Conservation (phyloP, 2,329 filamentous ascomycete species). For the Fusarium newnesense region DNA sequence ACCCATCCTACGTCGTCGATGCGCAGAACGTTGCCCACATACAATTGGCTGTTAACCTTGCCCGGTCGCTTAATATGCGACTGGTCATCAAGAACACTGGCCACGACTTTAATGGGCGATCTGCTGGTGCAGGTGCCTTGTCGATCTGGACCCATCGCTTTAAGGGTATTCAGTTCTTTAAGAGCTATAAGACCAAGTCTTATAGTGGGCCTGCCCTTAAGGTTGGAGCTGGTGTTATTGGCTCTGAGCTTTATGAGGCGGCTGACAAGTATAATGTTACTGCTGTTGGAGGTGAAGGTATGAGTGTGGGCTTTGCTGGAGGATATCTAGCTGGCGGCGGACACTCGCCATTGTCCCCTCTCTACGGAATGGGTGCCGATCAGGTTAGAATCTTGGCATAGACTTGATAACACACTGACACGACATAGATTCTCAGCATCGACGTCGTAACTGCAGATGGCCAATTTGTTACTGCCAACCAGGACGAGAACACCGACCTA, state of each 20-base stretch:
- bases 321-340: slow-evolving; percentile 38
- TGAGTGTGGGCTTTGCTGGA: slow-evolving; percentile 40
- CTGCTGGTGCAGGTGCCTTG: slow-evolving; percentile 66
- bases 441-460: too few species aligned
- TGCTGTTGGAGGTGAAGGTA: slow-evolving; percentile 64
- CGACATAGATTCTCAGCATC: too few species aligned
- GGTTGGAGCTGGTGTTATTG: slow-evolving; percentile 64
- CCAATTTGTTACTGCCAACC: too few species aligned
- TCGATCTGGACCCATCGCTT: slow-evolving; percentile 68
- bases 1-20: slow-evolving; percentile 55
- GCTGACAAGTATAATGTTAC: slow-evolving; percentile 58
- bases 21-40: slow-evolving; percentile 56
- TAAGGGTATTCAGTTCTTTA: slow-evolving; percentile 51
- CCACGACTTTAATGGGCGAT: slow-evolving; percentile 63
- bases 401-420: neutral
- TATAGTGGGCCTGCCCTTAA: slow-evolving; percentile 63
- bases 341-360: slow-evolving; percentile 33
- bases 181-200: slow-evolving; percentile 20
- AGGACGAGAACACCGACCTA: too few species aligned
- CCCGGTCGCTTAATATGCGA: slow-evolving; percentile 55
- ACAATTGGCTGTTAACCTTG: slow-evolving; percentile 59
- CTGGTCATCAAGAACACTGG: slow-evolving; percentile 61
- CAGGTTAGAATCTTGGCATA: slow-evolving; percentile 5
- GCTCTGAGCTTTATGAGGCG: slow-evolving; percentile 62
- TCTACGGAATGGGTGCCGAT: slow-evolving; percentile 36